Base-by-base conservation (phyloP, 2,329 filamentous ascomycete species). In the Sporothrix variecibatus region DNA sequence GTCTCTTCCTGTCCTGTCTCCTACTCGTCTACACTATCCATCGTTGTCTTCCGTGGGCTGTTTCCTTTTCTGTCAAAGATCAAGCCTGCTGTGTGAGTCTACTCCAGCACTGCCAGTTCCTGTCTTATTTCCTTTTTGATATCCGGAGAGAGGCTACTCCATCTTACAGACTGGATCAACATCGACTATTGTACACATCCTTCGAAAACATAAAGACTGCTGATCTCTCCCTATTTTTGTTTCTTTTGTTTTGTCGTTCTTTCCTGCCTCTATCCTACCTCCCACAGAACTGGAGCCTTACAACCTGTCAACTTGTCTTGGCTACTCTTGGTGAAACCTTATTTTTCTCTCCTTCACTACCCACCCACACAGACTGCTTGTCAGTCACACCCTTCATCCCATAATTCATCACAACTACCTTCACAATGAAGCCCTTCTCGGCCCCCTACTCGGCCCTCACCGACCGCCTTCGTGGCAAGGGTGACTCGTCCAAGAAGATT, bases 381-480 rank as follows among this genome's bases (percentile, higher is more conserved):
- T 40, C 38, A 40, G 46, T 49, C 46, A 49, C 49, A 51, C 49
- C n/a, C 49, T 51, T 6, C n/a, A 7, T 46, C 43, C 12, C 43
- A 46, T n/a, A n/a, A 20, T 51, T 51, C 49, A 51, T 51, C 20
- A n/a, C 5, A 12, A 38, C 60, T 5, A 34, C 60, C 60, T 38
- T 4, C 65, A 69, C 49, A 20, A 70, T 70, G 67, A 70, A 70
- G 67, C 67, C 67, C 8, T 70, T 70, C 49, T 56, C 23, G 23
- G 67, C 67, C 8, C 67, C 67, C n/a, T 70, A 56, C 67, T 38
- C 67, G 28, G 67, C 58, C 49, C 17, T 70, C n/a, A 58, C 67
- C 43, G 67, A 70, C 67, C 46, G 67, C n/a, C 49, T 70, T 8
- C 67, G 67, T 40, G 67, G 67, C 26, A 20, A 40, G 8, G 67